Base-by-base conservation (phyloP, 495 filamentous ascomycete species). In the Neurospora tetrasperma region DNA sequence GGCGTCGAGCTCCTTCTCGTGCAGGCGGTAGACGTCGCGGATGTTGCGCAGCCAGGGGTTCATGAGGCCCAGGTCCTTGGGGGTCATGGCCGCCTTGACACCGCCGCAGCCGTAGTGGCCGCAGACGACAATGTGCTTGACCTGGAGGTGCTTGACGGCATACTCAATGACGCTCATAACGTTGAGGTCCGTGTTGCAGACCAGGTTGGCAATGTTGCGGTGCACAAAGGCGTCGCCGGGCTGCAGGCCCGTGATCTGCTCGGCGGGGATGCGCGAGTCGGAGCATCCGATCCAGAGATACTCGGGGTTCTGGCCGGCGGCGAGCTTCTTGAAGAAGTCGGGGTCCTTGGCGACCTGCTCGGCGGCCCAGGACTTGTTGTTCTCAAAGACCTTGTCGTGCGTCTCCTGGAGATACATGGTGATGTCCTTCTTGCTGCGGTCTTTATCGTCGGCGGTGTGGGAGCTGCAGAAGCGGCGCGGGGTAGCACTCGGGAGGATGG, bases 281-380 rank as follows among this genome's bases (percentile, higher is more conserved):
- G 84, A 86, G 82, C 88, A 90, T 46, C 88, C 88, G 76, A 90
- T 88, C 85, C 90, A 93, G 66, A 89, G 84, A 72, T 88, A 89
- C 74, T 89, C 84, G 54, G 88, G 88, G 59, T 77, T 81, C 77
- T 90, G 88, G 6, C 87, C 87, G 16, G 82, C 81, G 42, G 80
- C 79, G 31, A 90, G 83, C 72, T 85, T 82, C 40, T 77, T 76
- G 75, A 90, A 89, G 81, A 87, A 89, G 9, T 86, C 84, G 31
- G 88, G 87, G 74, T 89, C 83, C 75, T 83, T 82, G 71, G 78
- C 74, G 66, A 75, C 80, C 74, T 85, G 83, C 76, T 87, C 81
- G 48, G 80, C 80, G 8, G 88, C 88, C 88, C 88, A 90, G 27
- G 78, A 78, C 40, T 76, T 78, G 80, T 90, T 90, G 77, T 82